Evolutionary conservation across 2,329 filamentous ascomycete genomes (phyloP).

Genomic region (Aspergillus niger): DNA sequence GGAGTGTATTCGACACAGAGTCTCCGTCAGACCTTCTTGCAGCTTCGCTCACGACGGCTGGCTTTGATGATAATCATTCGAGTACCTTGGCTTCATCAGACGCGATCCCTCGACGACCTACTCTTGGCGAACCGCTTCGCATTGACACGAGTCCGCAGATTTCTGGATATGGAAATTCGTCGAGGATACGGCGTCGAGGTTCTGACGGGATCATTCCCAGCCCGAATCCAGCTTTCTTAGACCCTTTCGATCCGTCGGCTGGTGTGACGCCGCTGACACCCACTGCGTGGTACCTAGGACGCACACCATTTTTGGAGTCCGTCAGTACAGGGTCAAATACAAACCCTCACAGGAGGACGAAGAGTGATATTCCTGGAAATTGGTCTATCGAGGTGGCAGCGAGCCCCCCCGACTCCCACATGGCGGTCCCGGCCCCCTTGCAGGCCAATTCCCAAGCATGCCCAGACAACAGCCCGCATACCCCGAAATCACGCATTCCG

Average conservation of each 20-base stretch:
- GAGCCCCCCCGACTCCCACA: slow-evolving; percentile 33
- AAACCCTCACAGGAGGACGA: slow-evolving; percentile 41
- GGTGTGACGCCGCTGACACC: slow-evolving; percentile 65
- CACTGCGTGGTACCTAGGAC: slow-evolving; percentile 64
- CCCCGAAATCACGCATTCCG: slow-evolving; percentile 50
- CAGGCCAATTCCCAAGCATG: slow-evolving; percentile 30
- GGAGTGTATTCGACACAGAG: slow-evolving; percentile 14
- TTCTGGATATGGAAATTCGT: slow-evolving; percentile 61
- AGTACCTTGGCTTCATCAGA: slow-evolving; percentile 22
- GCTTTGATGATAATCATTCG: slow-evolving; percentile 5
- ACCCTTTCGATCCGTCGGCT: slow-evolving; percentile 39
- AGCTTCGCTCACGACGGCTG: slow-evolving; percentile 10
- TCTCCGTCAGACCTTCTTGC: slow-evolving; percentile 7
- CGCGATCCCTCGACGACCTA: slow-evolving; percentile 53
- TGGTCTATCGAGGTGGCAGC: slow-evolving; percentile 30
- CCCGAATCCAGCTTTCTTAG: slow-evolving; percentile 47
- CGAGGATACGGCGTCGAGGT: slow-evolving; percentile 59
- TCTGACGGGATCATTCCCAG: slow-evolving; percentile 70
- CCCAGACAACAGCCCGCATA: slow-evolving; percentile 35
- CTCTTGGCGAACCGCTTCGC: slow-evolving; percentile 76
- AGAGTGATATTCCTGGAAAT: slow-evolving; percentile 60
- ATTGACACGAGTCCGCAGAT: slow-evolving; percentile 56
- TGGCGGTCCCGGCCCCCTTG: slow-evolving; percentile 38
- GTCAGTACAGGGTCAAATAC: slow-evolving; percentile 32
- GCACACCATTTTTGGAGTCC: slow-evolving; percentile 47